Evolutionary conservation across 2,329 filamentous ascomycete genomes (phyloP).

Genomic region (Colletotrichum godetiae): DNA sequence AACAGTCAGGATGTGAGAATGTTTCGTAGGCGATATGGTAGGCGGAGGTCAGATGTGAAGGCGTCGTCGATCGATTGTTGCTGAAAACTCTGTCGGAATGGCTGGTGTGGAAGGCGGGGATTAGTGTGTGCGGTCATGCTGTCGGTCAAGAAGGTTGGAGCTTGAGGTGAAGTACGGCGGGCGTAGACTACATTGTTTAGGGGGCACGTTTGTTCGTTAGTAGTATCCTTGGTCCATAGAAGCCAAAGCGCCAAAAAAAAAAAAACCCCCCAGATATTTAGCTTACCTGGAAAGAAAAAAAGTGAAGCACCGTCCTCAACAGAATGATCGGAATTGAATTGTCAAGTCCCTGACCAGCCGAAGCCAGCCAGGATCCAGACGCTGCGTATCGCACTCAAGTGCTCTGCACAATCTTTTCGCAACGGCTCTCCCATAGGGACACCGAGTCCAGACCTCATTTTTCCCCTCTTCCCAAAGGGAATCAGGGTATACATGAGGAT

Average conservation of each 20-base stretch:
- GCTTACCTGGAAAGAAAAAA: constrained; percentile 41
- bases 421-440: constrained; percentile 89
- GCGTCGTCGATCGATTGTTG: background rate
- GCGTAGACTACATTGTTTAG: background rate
- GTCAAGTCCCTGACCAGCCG: constrained; percentile 52
- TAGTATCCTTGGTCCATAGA: constrained; percentile 31
- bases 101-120: background rate
- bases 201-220: constrained; percentile 21
- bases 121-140: background rate
- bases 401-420: constrained; percentile 87
- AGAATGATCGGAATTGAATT: constrained; percentile 96
- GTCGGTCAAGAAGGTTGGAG: background rate
- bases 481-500: constrained; percentile 39
- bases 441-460: constrained; percentile 44
- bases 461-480: constrained; percentile 41
- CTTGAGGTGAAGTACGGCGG: background rate
- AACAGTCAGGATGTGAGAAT: background rate
- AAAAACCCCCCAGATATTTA: too few relatives aligned
- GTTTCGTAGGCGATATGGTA: background rate
- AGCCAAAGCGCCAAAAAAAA: background rate
- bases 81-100: background rate
- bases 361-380: constrained; percentile 60
- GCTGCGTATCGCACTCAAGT: constrained; percentile 98
- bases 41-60: too few relatives aligned
- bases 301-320: constrained; percentile 76